Evolutionary conservation across 768 basidiomycete genomes (phyloP), one percentile per base, ranked within the genome.

Genomic region (Suillus tomentosus): DNA sequence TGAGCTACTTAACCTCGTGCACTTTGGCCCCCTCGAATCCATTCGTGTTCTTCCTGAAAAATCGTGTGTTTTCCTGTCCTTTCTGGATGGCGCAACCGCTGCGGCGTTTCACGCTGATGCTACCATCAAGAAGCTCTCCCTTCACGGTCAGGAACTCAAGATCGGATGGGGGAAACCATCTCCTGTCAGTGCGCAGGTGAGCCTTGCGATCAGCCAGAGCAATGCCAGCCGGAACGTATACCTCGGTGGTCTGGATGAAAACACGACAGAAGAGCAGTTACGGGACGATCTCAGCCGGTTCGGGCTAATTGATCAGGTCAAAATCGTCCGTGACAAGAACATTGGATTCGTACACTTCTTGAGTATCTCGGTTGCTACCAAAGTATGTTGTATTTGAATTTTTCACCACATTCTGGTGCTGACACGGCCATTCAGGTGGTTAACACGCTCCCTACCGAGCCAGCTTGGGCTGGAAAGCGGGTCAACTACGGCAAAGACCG

Each of bases 401-500:
- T 14, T 54, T 37, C 13, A 37, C 40, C 8, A 19, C 11, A 59
- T 43, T 40, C 14, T 40, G 11, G 53, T 60, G 53, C 19, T 5
- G 7, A 17, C 62, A 36, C 31, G 22, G 48, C 15, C 34, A 2
- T 56, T 17, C 64, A 96, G 94, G 96, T 99, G 55, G 97, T 99
- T 56, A 90, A 92, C 69, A 92, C 93, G 8, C 84, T 99, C 31
- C 95, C 95, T 2, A 90, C 88, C 3, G 96, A 98, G 75, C 90
- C 93, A 2, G 87, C 86, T 0, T 99, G 96, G 96, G 90, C 91
- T 4, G 96, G 94, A 68, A 97, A 95, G 74, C 89, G 96, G 55
- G 94, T 99, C 77, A 96, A 95, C 78, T 99, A 96, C 71, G 96
- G 96, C 72, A 99, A 99, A 78, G 97, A 99, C 74, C 93, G 96